Percentiles rank a stretch among this genome's conserved stretches.
These are phyloP conservation scores for Ophiorrhiza pumila DNA, from an alignment of 257 asterid species.

Conservation along the genomic window DNA sequence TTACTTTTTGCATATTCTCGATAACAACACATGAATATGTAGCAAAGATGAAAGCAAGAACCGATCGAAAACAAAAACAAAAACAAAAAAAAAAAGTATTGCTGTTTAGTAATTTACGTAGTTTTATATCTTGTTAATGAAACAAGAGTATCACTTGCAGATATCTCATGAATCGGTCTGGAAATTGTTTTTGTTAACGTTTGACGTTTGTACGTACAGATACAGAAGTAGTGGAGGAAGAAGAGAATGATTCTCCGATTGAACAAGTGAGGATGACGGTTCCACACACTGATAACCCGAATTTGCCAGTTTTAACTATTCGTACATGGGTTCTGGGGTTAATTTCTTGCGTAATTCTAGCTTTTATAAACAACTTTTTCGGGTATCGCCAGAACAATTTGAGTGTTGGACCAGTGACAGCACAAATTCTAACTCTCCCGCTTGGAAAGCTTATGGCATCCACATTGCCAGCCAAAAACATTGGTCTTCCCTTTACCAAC, in stretches of 20 bases:
- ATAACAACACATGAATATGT: too few relatives aligned
- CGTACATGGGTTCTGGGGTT: conserved; percentile 64
- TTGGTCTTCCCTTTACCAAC: conserved; percentile 31
- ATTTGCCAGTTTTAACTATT: conserved; percentile 42
- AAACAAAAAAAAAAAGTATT: too few relatives aligned
- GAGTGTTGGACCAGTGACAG: conserved; percentile 27
- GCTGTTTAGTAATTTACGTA: too few relatives aligned
- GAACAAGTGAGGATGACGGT: conserved; percentile 69
- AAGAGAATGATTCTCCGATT: conserved; percentile 42
- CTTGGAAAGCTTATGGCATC: conserved; percentile 50
- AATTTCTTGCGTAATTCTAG: conserved; percentile 34
- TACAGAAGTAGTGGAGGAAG: conserved; percentile 30
- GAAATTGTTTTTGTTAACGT: too few relatives aligned
- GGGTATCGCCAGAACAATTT: conserved; percentile 46
- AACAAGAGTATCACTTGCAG: too few relatives aligned
- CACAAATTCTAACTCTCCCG: conserved; percentile 57
- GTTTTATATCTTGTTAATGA: too few relatives aligned
- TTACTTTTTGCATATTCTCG: too few relatives aligned
- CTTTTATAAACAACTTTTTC: conserved; percentile 54
- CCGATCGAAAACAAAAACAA: too few relatives aligned
- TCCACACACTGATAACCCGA: conserved; percentile 45
- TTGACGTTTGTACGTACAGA: too few relatives aligned
- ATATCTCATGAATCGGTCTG: too few relatives aligned
- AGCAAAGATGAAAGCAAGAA: too few relatives aligned
- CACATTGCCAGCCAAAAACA: conserved; percentile 32